Evolutionary conservation across 768 basidiomycete genomes (phyloP), one percentile per base, ranked within the genome.

Genomic region (Hypholoma sublateritium): DNA sequence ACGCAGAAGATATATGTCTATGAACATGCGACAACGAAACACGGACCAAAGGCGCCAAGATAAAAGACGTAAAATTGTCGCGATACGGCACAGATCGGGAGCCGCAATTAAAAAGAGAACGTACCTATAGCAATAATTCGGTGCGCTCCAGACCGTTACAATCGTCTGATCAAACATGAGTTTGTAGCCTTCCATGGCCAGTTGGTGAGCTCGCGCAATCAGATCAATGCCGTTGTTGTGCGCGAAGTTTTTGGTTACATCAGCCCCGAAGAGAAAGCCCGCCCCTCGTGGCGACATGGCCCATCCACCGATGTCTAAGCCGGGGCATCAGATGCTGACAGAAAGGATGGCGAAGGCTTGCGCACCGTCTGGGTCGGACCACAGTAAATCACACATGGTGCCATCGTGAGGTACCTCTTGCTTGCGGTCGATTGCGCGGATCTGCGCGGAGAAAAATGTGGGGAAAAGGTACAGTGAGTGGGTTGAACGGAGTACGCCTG

Each of bases 341-440:
- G 41, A 13, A 56, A 36, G 43, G 55, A 47, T 43, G 39, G 57
- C 21, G 41, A 13, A 37, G 17, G 52, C 16, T 19, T n/a, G 68
- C 81, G 62, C 55, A 95, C 95, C 95, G 71, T 98, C 96, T 44
- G 96, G 96, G 77, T 98, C 96, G 57, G 95, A 97, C 96, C 96
- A 98, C n/a, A 98, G 78, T 2, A 98, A 78, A 74, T 98, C 96
- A 67, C 96, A 98, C 96, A 98, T 98, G 7, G 95, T 88, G 12
- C 96, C 96, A 68, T 98, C 96, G 70, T 98, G 96, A 24, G 96
- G 96, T 21, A 98, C 96, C 69, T 98, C 96, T 71, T 96, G 94
- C 71, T 95, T 95, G 34, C 96, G 77, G 77, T 98, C 95, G 65
- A 98, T 96, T 36, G 87, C 81, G 50, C 96, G 89, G 64, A 98